phyloP scores from a whole-genome alignment of 2,329 filamentous ascomycete species.

The Fusarium abutilonis region DNA sequence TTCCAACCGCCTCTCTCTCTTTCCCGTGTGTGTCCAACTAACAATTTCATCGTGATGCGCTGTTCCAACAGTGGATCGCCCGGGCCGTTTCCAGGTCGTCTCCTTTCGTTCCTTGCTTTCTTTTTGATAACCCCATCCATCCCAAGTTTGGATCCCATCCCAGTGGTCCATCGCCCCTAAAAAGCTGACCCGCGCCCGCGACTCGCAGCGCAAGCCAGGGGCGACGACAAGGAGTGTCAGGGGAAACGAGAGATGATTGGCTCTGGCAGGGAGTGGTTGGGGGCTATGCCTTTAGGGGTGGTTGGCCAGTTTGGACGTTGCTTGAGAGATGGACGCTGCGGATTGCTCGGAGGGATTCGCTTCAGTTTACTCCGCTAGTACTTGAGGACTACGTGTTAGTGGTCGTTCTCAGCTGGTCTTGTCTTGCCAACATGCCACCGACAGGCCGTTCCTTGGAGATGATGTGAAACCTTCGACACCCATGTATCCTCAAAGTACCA shows the following conservation, averaged over 20 bases:
- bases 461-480: slow-evolving; percentile 13
- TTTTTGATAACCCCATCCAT: slow-evolving; percentile 24
- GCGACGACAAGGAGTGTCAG: slow-evolving; percentile 22
- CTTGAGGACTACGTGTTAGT: slow-evolving; percentile 17
- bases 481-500: slow-evolving; percentile 24
- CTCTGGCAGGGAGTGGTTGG: slow-evolving; percentile 10
- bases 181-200: slow-evolving; percentile 31
- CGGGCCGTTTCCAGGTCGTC: slow-evolving; percentile 34
- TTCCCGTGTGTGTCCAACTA: no score
- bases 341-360: slow-evolving; percentile 29
- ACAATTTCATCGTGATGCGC: slow-evolving; percentile 28
- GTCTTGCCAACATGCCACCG: slow-evolving; percentile 8
- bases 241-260: slow-evolving; percentile 29
- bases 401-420: slow-evolving; percentile 23
- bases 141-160: slow-evolving; percentile 14
- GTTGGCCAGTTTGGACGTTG: slow-evolving; percentile 29
- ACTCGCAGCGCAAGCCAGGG: slow-evolving; percentile 34
- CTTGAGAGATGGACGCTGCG: slow-evolving; percentile 20
- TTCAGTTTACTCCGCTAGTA: slow-evolving; percentile 16
- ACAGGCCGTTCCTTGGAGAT: neutral
- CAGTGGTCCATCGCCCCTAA: slow-evolving; percentile 29
- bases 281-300: slow-evolving; percentile 28
- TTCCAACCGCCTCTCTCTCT: slow-evolving; percentile 7
- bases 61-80: slow-evolving; percentile 27
- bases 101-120: slow-evolving; percentile 38